Percentiles rank a stretch among this genome's conserved stretches.
phyloP scores from a whole-genome alignment of 2,329 filamentous ascomycete species.

The Epichloe elymi region DNA sequence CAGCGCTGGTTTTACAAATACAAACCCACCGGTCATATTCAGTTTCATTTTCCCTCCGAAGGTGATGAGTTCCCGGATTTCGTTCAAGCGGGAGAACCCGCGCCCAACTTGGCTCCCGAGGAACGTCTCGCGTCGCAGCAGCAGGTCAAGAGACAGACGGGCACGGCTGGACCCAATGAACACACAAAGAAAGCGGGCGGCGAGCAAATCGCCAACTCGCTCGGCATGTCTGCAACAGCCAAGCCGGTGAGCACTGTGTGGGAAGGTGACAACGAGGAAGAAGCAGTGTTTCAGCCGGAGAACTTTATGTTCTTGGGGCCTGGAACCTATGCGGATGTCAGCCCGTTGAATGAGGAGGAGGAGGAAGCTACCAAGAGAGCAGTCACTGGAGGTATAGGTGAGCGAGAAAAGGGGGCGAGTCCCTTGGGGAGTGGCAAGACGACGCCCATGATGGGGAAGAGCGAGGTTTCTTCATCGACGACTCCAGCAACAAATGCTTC shows the following conservation, averaged over 20 bases:
- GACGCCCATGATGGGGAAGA: constrained; percentile 15
- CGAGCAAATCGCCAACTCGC: constrained; percentile 6
- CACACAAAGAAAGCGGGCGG: not conserved
- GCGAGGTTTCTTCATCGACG: constrained; percentile 4
- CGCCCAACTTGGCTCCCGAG: constrained; percentile 33
- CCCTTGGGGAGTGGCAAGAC: constrained; percentile 16
- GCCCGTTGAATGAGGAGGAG: constrained; percentile 28
- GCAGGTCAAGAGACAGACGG: constrained; percentile 27
- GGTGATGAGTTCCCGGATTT: constrained; percentile 47
- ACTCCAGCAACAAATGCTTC: not conserved
- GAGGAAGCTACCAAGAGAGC: constrained; percentile 12
- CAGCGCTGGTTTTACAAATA: constrained; percentile 45
- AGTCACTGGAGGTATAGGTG: constrained; percentile 11
- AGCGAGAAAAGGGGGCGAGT: constrained; percentile 13
- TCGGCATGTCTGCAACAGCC: constrained; percentile 21
- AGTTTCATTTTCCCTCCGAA: constrained; percentile 42
- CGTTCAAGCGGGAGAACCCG: constrained; percentile 24
- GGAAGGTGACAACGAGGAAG: constrained; percentile 18
- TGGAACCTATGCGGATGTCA: constrained; percentile 31
- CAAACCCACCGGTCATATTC: constrained; percentile 37
- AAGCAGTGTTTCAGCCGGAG: constrained; percentile 36
- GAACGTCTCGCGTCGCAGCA: constrained; percentile 39
- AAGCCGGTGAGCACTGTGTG: constrained; percentile 20
- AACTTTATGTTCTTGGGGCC: constrained; percentile 40
- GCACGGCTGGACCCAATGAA: constrained; percentile 4